Evolutionary conservation across 768 basidiomycete species (phyloP).

Genomic region (Russula lepida): DNA sequence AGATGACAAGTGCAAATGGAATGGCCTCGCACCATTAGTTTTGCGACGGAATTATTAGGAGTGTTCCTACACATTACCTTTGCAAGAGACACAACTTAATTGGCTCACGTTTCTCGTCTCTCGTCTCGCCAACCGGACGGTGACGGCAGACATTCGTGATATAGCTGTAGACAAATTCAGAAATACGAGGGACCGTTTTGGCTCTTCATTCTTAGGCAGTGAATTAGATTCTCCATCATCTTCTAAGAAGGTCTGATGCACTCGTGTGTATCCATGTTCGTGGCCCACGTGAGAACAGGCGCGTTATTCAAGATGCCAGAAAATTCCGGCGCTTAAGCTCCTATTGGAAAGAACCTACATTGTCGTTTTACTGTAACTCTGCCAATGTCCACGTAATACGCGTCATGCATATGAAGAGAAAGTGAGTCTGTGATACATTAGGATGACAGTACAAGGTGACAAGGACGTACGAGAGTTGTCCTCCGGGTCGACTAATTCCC

Average conservation of each 20-base stretch:
- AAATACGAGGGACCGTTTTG: too few relatives aligned
- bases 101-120: too few relatives aligned
- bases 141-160: too few relatives aligned
- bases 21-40: too few relatives aligned
- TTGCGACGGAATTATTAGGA: too few relatives aligned
- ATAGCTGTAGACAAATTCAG: too few relatives aligned
- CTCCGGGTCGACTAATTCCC: neutral
- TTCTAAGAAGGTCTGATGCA: neutral
- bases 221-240: conserved; percentile 6
- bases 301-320: conserved; percentile 24
- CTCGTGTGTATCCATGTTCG: conserved; percentile 25
- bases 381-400: too few relatives aligned
- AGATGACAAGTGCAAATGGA: too few relatives aligned
- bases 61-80: too few relatives aligned
- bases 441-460: neutral
- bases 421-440: conserved; percentile 20
- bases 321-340: conserved; percentile 6
- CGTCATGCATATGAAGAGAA: conserved; percentile 25
- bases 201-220: conserved; percentile 18
- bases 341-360: conserved; percentile 21
- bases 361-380: conserved; percentile 21
- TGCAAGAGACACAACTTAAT: too few relatives aligned
- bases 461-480: neutral
- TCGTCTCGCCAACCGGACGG: too few relatives aligned
- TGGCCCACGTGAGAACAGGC: conserved; percentile 25